Evolutionary conservation across 2,329 filamentous ascomycete species (phyloP), one percentile per base, ranked within the genome.

Genomic region (Scedosporium dehoogii): DNA sequence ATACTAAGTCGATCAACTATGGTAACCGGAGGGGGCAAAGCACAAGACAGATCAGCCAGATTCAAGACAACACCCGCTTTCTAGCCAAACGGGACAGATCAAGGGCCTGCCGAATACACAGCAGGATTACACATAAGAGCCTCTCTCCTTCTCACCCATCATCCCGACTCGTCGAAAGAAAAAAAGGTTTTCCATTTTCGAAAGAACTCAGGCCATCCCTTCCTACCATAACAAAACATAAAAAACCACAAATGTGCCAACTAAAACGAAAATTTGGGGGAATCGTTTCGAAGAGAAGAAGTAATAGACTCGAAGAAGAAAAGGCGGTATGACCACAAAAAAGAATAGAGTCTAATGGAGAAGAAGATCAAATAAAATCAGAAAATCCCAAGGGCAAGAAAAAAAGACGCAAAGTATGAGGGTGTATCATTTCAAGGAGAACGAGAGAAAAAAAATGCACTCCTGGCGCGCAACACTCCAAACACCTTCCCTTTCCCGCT

Each of bases 321-420:
- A 38, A 51, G n/a, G 46, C 18, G 29, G 41, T 29, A 55, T 51
- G 48, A 44, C 62, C 5, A 25, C 53, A 60, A 33, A 59, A 59
- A 42, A 29, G 53, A 46, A 56, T 60, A 62, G 44, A 56, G 29
- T 23, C 53, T 55, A 48, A 61, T 46, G 60, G 29, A 44, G 53
- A 48, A 60, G 60, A 23, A 48, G 23, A 51, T n/a, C 21, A 55
- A 53, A n/a, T n/a, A n/a, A 59, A 18, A 25, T 33, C 41, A 58
- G 44, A 59, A 18, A 25, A 27, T 41, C 29, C 14, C 25, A 18
- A 61, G 23, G 5, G 41, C 33, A 27, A 48, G 33, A 53, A 29
- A 33, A 9, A 59, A 57, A 58, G 58, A 18, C 9, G 55, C 38
- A 62, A 56, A 23, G 23, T 33, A 38, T 16, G 44, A 38, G 29